Percentiles rank a stretch among this genome's conserved stretches.
Conservation (phyloP, 2,329 filamentous ascomycete species). For the Ceratocystis huliohia region DNA sequence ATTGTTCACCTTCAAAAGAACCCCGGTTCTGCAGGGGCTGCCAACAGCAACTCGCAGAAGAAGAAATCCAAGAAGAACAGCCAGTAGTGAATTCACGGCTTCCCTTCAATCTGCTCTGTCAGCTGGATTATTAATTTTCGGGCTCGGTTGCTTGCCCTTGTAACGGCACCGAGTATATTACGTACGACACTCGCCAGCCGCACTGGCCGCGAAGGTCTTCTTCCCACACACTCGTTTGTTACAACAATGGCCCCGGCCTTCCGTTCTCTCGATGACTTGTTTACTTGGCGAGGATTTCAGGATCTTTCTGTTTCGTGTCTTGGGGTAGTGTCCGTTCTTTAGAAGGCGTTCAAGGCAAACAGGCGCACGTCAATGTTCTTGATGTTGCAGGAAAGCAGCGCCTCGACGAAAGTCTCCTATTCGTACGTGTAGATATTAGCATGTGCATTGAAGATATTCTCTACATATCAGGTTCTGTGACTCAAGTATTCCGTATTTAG, state of each 20-base stretch:
- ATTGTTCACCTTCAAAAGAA: slow-evolving; percentile 70
- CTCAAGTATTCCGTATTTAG: background rate
- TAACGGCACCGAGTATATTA: background rate
- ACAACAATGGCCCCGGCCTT: background rate
- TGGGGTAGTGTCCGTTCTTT: slow-evolving; percentile 7
- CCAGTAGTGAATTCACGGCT: slow-evolving; percentile 23
- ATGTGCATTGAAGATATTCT: background rate
- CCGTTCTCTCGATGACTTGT: background rate
- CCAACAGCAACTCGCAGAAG: slow-evolving; percentile 34
- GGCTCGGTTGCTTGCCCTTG: background rate
- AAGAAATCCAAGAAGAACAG: slow-evolving; percentile 53
- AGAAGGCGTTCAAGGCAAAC: slow-evolving; percentile 8
- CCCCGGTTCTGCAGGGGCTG: slow-evolving; percentile 39
- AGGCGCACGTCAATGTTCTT: background rate
- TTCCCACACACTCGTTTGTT: background rate
- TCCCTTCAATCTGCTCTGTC: background rate
- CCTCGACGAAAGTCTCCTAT: background rate
- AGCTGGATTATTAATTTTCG: background rate
- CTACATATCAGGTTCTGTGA: too few relatives aligned
- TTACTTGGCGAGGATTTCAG: slow-evolving; percentile 1
- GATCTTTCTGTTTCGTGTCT: background rate
- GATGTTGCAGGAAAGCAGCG: slow-evolving; percentile 1
- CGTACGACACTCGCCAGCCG: background rate
- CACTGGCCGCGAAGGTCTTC: background rate
- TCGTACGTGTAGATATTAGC: background rate